Conservation (phyloP, 2,329 filamentous ascomycete genomes). For the Epichloe scottii region DNA sequence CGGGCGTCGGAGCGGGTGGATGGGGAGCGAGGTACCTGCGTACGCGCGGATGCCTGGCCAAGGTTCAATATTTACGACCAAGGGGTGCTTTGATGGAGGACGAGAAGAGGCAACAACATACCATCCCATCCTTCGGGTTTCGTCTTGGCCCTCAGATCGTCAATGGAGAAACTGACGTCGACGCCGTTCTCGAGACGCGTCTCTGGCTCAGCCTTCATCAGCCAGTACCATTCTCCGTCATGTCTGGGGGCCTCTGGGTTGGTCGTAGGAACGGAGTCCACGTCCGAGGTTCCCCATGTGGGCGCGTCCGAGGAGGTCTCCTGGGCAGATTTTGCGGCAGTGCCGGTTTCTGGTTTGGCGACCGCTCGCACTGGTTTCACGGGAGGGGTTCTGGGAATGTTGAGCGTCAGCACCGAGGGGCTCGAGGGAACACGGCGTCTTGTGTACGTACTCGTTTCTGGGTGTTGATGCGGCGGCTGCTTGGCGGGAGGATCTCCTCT, state of each 20-base stretch:
- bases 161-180: slow-evolving; percentile 89
- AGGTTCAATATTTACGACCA: background rate
- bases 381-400: background rate
- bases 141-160: slow-evolving; percentile 62
- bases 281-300: slow-evolving; percentile 17
- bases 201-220: slow-evolving; percentile 83
- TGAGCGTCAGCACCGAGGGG: background rate
- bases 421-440: no score
- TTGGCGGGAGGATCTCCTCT: slow-evolving; percentile 17
- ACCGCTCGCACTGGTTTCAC: background rate
- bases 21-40: slow-evolving; percentile 21
- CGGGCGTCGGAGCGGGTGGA: background rate
- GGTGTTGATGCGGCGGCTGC: slow-evolving; percentile 7
- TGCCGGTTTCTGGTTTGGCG: background rate
- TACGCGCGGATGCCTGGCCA: slow-evolving; percentile 35
- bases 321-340: background rate
- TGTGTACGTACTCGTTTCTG: background rate
- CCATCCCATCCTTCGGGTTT: slow-evolving; percentile 88
- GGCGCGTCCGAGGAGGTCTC: background rate
- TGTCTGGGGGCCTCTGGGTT: slow-evolving; percentile 28
- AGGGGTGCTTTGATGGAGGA: background rate
- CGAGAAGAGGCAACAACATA: slow-evolving; percentile 29
- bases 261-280: slow-evolving; percentile 21
- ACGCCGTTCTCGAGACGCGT: slow-evolving; percentile 73
- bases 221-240: slow-evolving; percentile 50